Base-by-base conservation (phyloP, 805 yeast species). In the Teunomyces kruisii region DNA sequence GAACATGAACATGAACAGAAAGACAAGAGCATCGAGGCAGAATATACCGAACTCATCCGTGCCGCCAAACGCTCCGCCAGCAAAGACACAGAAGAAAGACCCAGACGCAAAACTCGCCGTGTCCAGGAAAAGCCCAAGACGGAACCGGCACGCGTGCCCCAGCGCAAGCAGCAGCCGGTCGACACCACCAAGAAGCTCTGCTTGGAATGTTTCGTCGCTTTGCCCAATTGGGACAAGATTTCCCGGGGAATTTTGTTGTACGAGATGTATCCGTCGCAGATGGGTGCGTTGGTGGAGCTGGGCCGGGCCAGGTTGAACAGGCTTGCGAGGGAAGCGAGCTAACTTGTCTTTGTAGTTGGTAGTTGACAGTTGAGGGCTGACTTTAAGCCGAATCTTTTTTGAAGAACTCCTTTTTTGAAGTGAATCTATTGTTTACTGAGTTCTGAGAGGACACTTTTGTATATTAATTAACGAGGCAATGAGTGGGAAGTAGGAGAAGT, bases 231-330 rank as follows among this genome's bases (percentile, higher is more conserved):
- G 38, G 13, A 22, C 38, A n/a, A 24, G 10, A 54, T 55, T 6
- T 63, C 68, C 1, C 51, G 48, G 9, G 62, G 59, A 6, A 59
- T 65, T 9, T 48, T 64, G 27, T 48, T 59, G 31, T 53, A 58
- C 33, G 61, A 56, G 38, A 37, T 40, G 15, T 50, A 45, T 24
- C 63, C 64, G 14, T 47, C 50, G 3, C 57, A 54, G 10, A 55
- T 64, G 59, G 50, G 49, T 39, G 44, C 39, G 24, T 50, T 64
- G 3, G 39, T 63, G 17, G 42, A 48, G 17, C 44, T 44, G 30
- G 55, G 64, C 26, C 58, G 46, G 31, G 32, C 47, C 4, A 56
- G 53, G 14, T 22, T 26, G 28, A 8, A 9, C 12, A 26, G 3
- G 7, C 12, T 26, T 5, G 15, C 17, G 36, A 32, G 26, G 6